phyloP scores from a whole-genome alignment of 192 early-diverging fungal species.

The Oehlia diaphana region DNA sequence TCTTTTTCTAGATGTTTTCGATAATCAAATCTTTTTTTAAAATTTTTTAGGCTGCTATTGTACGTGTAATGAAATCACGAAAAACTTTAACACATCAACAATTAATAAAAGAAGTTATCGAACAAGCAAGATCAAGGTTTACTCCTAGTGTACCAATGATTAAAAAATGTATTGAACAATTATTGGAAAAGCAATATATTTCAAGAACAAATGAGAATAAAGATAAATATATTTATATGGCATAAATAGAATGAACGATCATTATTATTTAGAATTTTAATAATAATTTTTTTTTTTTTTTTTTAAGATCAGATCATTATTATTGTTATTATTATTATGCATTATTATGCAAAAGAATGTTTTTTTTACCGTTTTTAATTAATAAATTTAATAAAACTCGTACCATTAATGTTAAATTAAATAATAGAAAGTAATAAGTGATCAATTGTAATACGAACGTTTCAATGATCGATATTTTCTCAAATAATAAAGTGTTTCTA shows the following conservation, averaged over 20 bases:
- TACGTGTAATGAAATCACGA: slow-evolving; percentile 84
- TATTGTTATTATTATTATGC: neutral
- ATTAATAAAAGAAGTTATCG: slow-evolving; percentile 76
- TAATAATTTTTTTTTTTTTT: too few relatives aligned
- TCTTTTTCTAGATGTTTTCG: slow-evolving; percentile 10
- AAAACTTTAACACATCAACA: slow-evolving; percentile 63
- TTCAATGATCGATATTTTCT: slow-evolving; percentile 44
- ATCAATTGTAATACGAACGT: slow-evolving; percentile 31
- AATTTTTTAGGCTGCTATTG: slow-evolving; percentile 77
- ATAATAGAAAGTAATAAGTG: too few relatives aligned
- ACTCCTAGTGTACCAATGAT: slow-evolving; percentile 69
- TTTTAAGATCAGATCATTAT: neutral
- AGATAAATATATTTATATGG: slow-evolving; percentile 70
- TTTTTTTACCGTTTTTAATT: too few relatives aligned
- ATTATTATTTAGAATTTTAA: too few relatives aligned
- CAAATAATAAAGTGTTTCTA: slow-evolving; percentile 46
- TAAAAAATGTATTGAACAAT: slow-evolving; percentile 82
- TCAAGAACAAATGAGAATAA: slow-evolving; percentile 54
- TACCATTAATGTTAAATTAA: too few relatives aligned
- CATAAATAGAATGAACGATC: slow-evolving; percentile 37
- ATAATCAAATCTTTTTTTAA: slow-evolving; percentile 45
- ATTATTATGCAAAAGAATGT: too few relatives aligned
- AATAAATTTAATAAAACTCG: too few relatives aligned
- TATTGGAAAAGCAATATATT: slow-evolving; percentile 85
- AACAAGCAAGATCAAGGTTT: slow-evolving; percentile 69